Conservation (phyloP, 805 yeast species). For the Cyberlindnera euphorbiiphila region DNA sequence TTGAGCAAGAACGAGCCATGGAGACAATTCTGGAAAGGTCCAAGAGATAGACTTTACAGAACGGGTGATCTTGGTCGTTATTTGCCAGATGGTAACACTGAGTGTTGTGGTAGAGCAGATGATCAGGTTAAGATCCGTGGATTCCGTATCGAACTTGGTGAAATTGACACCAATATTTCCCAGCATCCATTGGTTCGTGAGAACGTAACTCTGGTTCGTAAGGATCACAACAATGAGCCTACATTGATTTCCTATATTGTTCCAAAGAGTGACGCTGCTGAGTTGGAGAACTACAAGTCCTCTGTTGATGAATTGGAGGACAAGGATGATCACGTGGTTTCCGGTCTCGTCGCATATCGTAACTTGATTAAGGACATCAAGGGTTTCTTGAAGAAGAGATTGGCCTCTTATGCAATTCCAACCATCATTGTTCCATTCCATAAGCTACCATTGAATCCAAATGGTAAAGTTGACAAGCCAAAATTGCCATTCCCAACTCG, state of each 20-base stretch:
- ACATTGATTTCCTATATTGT: conserved; percentile 88
- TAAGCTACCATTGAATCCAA: conserved; percentile 90
- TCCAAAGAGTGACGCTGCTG: conserved; percentile 59
- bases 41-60: conserved; percentile 92
- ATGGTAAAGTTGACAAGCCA: conserved; percentile 97
- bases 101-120: conserved; percentile 98
- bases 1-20: conserved; percentile 47
- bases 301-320: conserved; percentile 41
- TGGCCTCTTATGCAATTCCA: conserved; percentile 93
- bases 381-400: conserved; percentile 76
- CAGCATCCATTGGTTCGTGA: conserved; percentile 92
- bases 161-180: conserved; percentile 94
- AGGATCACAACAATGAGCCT: conserved; percentile 91
- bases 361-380: conserved; percentile 77
- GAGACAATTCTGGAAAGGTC: conserved; percentile 85
- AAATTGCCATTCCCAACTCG: conserved; percentile 92
- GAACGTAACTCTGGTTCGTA: conserved; percentile 85
- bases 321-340: conserved; percentile 61
- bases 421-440: conserved; percentile 83
- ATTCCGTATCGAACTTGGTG: conserved; percentile 96
- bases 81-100: conserved; percentile 95
- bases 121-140: conserved; percentile 99
- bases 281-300: conserved; percentile 38
- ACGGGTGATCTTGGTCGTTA: conserved; percentile 98
- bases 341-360: conserved; percentile 73